These are phyloP conservation scores for Serendipita sp. DNA, from an alignment of 768 basidiomycete species.

Conservation along the genomic window DNA sequence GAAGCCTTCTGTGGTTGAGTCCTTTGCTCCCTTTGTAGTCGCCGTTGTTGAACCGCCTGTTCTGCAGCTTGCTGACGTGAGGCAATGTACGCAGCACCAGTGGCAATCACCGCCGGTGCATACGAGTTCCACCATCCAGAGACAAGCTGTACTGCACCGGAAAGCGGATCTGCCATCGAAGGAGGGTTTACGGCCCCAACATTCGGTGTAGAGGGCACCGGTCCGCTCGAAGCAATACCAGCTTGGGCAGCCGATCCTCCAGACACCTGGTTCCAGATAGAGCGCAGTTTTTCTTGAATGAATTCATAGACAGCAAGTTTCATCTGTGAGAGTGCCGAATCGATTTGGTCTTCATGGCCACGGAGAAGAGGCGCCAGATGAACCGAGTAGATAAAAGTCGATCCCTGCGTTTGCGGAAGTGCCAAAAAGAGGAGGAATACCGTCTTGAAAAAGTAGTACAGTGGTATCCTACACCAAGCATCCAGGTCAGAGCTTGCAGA, in stretches of 20 bases:
- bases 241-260: conserved; percentile 24
- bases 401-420: conserved; percentile 77
- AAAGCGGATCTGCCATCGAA: conserved; percentile 34
- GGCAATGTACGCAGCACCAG: conserved; percentile 44
- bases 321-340: conserved; percentile 54
- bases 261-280: conserved; percentile 50
- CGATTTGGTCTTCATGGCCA: conserved; percentile 72
- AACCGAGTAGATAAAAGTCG: conserved; percentile 65
- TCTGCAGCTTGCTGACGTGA: conserved; percentile 30
- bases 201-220: conserved; percentile 8
- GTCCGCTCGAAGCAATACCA: conserved; percentile 9
- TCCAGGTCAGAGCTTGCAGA: conserved; percentile 5
- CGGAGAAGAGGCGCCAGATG: conserved; percentile 75
- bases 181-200: conserved; percentile 19
- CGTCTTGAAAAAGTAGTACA: conserved; percentile 73
- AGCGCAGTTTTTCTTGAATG: conserved; percentile 45
- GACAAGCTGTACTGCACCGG: conserved; percentile 50
- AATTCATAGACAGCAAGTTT: conserved; percentile 44
- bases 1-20: background rate
- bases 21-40: background rate
- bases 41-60: conserved; percentile 22
- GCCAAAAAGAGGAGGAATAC: conserved; percentile 79
- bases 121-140: conserved; percentile 64
- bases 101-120: conserved; percentile 54
- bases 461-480: conserved; percentile 51